Evolutionary conservation across 2,329 filamentous ascomycete genomes (phyloP).

Genomic region (Clarireedia sp.): DNA sequence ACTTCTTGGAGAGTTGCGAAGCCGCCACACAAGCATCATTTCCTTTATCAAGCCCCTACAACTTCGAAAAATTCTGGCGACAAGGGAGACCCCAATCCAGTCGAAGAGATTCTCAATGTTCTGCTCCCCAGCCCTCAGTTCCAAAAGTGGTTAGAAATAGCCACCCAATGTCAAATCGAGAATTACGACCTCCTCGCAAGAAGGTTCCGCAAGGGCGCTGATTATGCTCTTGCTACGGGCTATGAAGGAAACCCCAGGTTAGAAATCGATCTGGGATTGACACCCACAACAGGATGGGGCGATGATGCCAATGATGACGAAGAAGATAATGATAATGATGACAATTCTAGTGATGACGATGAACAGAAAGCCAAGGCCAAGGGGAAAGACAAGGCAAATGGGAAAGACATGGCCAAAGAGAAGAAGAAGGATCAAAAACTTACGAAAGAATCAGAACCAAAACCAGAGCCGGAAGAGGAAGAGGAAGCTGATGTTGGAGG

Average conservation of each 20-base stretch:
- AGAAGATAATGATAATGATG: conserved; percentile 31
- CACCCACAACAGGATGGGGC: conserved; percentile 79
- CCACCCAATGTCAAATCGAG: conserved; percentile 67
- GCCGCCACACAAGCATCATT: conserved; percentile 93
- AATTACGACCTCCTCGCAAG: conserved; percentile 74
- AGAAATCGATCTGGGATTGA: conserved; percentile 81
- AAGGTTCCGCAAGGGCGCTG: conserved; percentile 75
- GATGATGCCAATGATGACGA: conserved; percentile 52
- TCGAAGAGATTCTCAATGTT: conserved; percentile 72
- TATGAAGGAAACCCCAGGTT: conserved; percentile 71
- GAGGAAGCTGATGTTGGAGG: conserved; percentile 56
- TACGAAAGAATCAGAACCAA: conserved; percentile 11
- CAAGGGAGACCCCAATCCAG: conserved; percentile 43
- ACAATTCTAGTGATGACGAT: conserved; percentile 24
- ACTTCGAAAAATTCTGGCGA: conserved; percentile 27
- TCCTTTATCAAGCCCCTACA: conserved; percentile 64
- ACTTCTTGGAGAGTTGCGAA: conserved; percentile 64
- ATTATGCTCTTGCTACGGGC: conserved; percentile 88
- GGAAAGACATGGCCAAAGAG: not conserved
- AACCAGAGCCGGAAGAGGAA: conserved; percentile 19
- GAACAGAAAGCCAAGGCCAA: conserved; percentile 23
- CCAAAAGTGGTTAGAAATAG: conserved; percentile 78
- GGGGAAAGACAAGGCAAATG: conserved; percentile 11
- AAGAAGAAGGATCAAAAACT: not conserved
- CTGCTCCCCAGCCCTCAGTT: conserved; percentile 82